A percentile compares a stretch with the other conserved stretches of the same genome.
Conservation (phyloP, 106 monocot species). For the Dendrobium officinale region DNA sequence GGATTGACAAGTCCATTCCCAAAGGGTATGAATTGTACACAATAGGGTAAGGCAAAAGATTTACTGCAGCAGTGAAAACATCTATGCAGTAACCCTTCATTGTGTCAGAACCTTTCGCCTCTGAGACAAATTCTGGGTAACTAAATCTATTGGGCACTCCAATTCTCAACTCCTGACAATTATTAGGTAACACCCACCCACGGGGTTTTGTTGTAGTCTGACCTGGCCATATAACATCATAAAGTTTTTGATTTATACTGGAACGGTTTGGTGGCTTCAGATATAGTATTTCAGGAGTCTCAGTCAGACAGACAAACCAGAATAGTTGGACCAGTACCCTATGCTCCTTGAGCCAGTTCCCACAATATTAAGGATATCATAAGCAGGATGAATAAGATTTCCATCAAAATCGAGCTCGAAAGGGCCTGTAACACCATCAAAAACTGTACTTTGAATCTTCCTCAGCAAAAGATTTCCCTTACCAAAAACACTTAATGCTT, state of each 20-base stretch:
- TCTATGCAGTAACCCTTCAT: constrained; percentile 62
- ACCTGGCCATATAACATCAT: constrained; percentile 73
- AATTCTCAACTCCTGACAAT: constrained; percentile 55
- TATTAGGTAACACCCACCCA: constrained; percentile 76
- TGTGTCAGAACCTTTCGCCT: constrained; percentile 23
- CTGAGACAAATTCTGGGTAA: constrained; percentile 52
- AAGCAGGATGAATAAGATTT: constrained; percentile 57
- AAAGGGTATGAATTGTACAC: constrained; percentile 30
- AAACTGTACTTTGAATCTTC: constrained; percentile 38
- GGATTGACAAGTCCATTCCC: constrained; percentile 70
- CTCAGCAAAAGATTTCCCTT: constrained; percentile 39
- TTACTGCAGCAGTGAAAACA: constrained; percentile 68
- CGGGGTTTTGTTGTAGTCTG: constrained; percentile 40
- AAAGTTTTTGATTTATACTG: constrained; percentile 29
- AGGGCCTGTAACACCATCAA: constrained; percentile 54
- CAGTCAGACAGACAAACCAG: constrained; percentile 44
- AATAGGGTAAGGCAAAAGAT: constrained; percentile 69
- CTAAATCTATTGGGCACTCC: constrained; percentile 68
- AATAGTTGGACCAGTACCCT: constrained; percentile 74
- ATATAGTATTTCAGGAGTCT: constrained; percentile 49
- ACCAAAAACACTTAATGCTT: constrained; percentile 36
- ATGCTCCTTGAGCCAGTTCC: constrained; percentile 37
- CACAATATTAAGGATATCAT: constrained; percentile 64
- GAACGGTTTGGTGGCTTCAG: constrained; percentile 33
- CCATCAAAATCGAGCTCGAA: constrained; percentile 47